A percentile compares a stretch with the other conserved stretches of the same genome.
These are phyloP conservation scores for Penicillium cosmopolitanum DNA, from an alignment of 495 filamentous ascomycete genomes.

Conservation along the genomic window DNA sequence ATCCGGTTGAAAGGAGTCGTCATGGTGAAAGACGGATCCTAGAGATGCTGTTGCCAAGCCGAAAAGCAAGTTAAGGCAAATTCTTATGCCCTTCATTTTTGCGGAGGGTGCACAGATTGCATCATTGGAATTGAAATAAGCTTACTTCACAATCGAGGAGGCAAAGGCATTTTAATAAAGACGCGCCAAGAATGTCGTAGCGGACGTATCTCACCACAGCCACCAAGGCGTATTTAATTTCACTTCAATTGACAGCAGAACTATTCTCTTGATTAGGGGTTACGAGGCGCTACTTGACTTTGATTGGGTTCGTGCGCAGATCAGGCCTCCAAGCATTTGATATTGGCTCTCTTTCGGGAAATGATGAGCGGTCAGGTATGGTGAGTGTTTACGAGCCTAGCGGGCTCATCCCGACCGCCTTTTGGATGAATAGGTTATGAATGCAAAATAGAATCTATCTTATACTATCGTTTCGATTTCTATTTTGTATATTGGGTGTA, in stretches of 20 bases:
- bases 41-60: slow-evolving; percentile 1
- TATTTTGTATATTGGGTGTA: no score
- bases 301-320: not conserved
- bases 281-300: not conserved
- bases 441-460: no score
- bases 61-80: slow-evolving; percentile 1
- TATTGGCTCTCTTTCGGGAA: not conserved
- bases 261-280: not conserved
- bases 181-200: not conserved
- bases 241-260: not conserved
- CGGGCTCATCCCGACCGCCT: not conserved
- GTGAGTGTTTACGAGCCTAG: not conserved
- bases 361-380: not conserved
- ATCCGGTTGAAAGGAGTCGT: slow-evolving; percentile 51
- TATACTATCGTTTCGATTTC: no score
- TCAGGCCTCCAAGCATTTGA: not conserved
- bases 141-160: not conserved
- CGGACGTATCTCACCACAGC: not conserved
- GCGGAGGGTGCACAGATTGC: not conserved
- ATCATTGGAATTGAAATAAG: not conserved
- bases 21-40: slow-evolving; percentile 36
- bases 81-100: not conserved
- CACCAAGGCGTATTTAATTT: not conserved
- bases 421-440: not conserved
- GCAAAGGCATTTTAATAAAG: not conserved